Evolutionary conservation across 2,329 filamentous ascomycete genomes (phyloP).

Genomic region (Colletotrichum tropicicola): DNA sequence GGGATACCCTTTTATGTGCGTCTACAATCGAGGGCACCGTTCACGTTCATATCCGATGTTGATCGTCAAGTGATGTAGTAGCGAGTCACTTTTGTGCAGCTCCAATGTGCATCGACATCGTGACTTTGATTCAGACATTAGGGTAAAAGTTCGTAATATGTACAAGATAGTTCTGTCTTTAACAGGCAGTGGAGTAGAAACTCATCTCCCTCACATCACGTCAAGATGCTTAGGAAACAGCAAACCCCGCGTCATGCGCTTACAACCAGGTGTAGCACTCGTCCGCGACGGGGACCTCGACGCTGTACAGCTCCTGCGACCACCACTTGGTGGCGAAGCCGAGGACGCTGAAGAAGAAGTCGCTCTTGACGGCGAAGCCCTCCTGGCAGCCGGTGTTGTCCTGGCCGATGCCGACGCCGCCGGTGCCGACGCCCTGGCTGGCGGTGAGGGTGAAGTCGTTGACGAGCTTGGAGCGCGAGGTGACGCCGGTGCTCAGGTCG

Average conservation of each 20-base stretch:
- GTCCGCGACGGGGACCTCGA: constrained; percentile 36
- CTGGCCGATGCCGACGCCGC: constrained; percentile 25
- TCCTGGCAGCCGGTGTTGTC: constrained; percentile 32
- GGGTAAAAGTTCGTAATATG: neutral
- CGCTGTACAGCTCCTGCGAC: constrained; percentile 35
- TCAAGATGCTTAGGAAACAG: neutral
- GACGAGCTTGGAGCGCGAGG: constrained; percentile 36
- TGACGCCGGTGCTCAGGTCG: constrained; percentile 37
- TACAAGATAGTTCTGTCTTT: neutral
- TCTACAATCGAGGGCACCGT: too few species aligned
- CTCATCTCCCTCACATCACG: neutral
- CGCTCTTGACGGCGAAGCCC: constrained; percentile 35
- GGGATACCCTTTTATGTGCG: too few species aligned
- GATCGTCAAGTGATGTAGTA: too few species aligned
- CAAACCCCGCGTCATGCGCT: neutral
- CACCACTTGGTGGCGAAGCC: constrained; percentile 38
- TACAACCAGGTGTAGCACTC: constrained; percentile 37
- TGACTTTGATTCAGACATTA: neutral
- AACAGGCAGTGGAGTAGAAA: neutral
- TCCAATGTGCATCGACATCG: too few species aligned
- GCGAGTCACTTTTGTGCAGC: too few species aligned
- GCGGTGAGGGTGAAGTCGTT: constrained; percentile 35
- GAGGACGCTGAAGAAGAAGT: constrained; percentile 37
- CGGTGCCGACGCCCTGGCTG: constrained; percentile 29
- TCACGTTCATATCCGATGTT: too few species aligned